phyloP scores from a whole-genome alignment of 495 filamentous ascomycete species.

The Annulohypoxylon nitens region DNA sequence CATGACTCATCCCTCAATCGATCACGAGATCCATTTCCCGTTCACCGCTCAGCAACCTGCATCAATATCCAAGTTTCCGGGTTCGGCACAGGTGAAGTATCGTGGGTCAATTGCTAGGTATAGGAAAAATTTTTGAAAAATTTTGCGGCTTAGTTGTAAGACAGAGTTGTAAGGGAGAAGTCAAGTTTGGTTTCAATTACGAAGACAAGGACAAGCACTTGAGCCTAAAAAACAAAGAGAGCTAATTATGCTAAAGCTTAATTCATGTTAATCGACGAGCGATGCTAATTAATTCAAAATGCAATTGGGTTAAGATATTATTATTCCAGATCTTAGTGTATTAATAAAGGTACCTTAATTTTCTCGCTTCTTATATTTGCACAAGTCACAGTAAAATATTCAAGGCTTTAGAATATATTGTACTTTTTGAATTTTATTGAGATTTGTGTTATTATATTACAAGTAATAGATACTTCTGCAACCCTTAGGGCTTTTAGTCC shows the following conservation, averaged over 20 bases:
- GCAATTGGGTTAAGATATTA: constrained; percentile 13
- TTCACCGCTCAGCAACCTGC: constrained; percentile 37
- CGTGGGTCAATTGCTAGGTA: constrained; percentile 4
- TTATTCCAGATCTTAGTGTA: not conserved
- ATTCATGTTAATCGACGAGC: constrained; percentile 26
- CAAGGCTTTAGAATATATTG: constrained; percentile 18
- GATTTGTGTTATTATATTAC: constrained; percentile 41
- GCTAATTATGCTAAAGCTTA: constrained; percentile 35
- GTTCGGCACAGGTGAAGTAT: constrained; percentile 12
- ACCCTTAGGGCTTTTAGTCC: constrained; percentile 41
- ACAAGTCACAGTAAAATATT: constrained; percentile 25
- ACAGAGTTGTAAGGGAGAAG: constrained; percentile 10
- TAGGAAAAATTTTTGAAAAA: not conserved
- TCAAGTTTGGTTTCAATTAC: not conserved
- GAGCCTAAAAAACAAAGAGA: constrained; percentile 1
- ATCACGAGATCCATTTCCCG: constrained; percentile 39
- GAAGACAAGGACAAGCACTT: constrained; percentile 10
- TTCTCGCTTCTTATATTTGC: not conserved
- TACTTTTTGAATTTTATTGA: constrained; percentile 32
- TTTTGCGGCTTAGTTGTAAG: constrained; percentile 20
- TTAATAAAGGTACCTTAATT: no score
- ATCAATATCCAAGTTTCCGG: constrained; percentile 20
- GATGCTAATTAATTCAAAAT: constrained; percentile 31
- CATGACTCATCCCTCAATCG: constrained; percentile 29
- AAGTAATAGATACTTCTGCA: constrained; percentile 27